Evolutionary conservation across 345 rosid species (phyloP).

Genomic region (Dimocarpus longan): DNA sequence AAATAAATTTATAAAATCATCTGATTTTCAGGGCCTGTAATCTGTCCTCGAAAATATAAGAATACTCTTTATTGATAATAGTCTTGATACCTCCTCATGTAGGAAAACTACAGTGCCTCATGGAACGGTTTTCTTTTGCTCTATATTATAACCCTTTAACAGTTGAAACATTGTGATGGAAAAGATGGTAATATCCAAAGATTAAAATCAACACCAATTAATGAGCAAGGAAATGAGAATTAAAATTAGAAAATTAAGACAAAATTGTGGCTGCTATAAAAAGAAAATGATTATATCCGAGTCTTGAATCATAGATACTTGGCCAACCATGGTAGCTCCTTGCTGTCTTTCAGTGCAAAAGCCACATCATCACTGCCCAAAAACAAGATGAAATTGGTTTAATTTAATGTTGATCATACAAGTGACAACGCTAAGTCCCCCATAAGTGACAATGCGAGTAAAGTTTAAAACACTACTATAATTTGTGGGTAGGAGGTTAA

Average conservation of each 20-base stretch:
- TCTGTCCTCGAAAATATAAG: background rate
- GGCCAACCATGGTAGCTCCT: slow-evolving; percentile 82
- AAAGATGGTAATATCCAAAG: background rate
- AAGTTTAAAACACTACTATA: too few relatives aligned
- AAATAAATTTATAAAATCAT: background rate
- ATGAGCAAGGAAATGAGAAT: slow-evolving; percentile 2
- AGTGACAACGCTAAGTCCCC: too few relatives aligned
- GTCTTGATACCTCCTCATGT: background rate
- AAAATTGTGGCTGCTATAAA: slow-evolving; percentile 34
- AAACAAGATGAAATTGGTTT: slow-evolving; percentile 17
- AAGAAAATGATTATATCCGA: background rate
- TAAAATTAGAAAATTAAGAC: background rate
- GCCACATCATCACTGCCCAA: slow-evolving; percentile 84
- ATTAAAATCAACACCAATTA: slow-evolving; percentile 1
- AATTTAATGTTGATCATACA: background rate
- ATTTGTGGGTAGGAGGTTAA: background rate
- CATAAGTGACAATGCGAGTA: too few relatives aligned
- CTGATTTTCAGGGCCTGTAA: background rate
- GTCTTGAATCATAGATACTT: slow-evolving; percentile 60
- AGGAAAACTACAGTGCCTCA: background rate
- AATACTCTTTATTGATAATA: background rate
- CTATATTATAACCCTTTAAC: background rate
- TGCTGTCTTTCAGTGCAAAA: slow-evolving; percentile 82
- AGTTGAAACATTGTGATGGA: background rate
- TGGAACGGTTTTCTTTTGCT: background rate